Conservation (phyloP, 441 rosid species). For the Theobroma grandiflorum region DNA sequence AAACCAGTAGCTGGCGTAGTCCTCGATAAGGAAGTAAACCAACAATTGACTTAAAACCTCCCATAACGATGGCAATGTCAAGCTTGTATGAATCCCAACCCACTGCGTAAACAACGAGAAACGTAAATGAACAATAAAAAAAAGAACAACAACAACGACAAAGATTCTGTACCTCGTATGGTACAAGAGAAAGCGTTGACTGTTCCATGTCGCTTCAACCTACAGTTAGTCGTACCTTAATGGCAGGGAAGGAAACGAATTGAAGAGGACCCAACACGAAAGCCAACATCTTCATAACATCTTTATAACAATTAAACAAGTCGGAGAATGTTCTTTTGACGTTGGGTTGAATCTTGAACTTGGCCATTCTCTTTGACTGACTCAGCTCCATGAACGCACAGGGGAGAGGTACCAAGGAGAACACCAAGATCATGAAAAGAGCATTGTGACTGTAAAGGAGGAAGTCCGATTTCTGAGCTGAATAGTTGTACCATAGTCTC, state of each 20-base stretch:
- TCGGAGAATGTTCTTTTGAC: neutral
- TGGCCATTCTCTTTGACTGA: neutral
- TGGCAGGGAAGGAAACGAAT: neutral
- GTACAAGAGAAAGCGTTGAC: too few relatives aligned
- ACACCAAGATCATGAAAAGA: neutral
- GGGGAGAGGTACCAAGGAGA: neutral
- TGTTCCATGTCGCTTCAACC: too few relatives aligned
- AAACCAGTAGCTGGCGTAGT: neutral
- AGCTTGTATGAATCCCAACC: neutral
- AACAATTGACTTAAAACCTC: neutral
- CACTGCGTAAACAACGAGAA: neutral
- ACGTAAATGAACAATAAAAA: neutral
- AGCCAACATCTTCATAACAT: neutral
- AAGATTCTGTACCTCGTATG: too few relatives aligned
- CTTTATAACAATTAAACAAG: neutral
- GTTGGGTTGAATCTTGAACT: neutral
- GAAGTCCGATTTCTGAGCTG: conserved; percentile 80
- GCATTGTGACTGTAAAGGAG: conserved; percentile 47
- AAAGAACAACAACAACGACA: too few relatives aligned
- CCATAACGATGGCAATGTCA: neutral
- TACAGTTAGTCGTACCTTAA: neutral
- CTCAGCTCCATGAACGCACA: neutral
- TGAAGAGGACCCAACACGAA: neutral
- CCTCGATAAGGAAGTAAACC: neutral
- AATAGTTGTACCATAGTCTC: conserved; percentile 82